A percentile compares a stretch with the other conserved stretches of the same genome.
These are phyloP conservation scores for Pseudogymnoascus verrucosus DNA, from an alignment of 2,329 filamentous ascomycete genomes.

Conservation along the genomic window DNA sequence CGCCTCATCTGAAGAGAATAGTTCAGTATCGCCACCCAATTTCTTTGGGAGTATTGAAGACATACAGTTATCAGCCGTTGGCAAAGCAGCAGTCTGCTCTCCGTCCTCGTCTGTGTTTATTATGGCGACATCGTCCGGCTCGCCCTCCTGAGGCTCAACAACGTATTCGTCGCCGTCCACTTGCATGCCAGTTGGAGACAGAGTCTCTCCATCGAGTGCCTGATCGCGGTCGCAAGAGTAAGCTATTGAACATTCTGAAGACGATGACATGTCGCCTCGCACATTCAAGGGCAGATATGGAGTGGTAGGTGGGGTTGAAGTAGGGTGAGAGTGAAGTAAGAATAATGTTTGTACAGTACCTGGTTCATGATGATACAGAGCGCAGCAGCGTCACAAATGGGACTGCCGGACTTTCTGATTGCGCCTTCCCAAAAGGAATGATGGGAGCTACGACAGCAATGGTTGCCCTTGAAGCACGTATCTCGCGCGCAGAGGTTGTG, in stretches of 20 bases:
- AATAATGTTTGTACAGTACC: background rate
- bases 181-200: conserved; percentile 27
- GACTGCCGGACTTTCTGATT: conserved; percentile 6
- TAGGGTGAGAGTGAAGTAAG: background rate
- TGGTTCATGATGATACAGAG: conserved; percentile 4
- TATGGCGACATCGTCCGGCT: conserved; percentile 34
- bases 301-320: background rate
- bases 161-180: conserved; percentile 26
- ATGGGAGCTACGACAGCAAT: conserved; percentile 7
- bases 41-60: background rate
- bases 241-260: background rate
- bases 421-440: conserved; percentile 8
- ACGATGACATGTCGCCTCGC: background rate
- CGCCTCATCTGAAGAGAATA: conserved; percentile 54
- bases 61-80: conserved; percentile 33
- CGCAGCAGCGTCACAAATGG: background rate
- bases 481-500: conserved; percentile 7
- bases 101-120: conserved; percentile 31
- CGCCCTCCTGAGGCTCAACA: conserved; percentile 24
- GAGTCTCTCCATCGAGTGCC: conserved; percentile 21
- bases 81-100: conserved; percentile 18
- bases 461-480: conserved; percentile 6
- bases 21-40: conserved; percentile 12
- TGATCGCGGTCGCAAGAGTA: conserved; percentile 15
- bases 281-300: background rate